Conservation (phyloP, 805 yeast genomes). For the Yamadazyma sp. region DNA sequence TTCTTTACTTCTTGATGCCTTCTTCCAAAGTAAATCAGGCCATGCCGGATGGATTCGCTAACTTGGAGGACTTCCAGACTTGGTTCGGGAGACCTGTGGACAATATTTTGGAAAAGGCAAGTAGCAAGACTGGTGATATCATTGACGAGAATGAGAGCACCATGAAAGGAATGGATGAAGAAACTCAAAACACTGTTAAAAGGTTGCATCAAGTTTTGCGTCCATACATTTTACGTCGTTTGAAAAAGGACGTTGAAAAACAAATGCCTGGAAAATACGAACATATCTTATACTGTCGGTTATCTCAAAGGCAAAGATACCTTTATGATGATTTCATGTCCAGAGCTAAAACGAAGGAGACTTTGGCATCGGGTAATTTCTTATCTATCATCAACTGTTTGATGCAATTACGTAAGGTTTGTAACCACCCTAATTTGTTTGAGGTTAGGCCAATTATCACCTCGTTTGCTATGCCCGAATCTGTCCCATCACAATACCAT, state of each 20-base stretch:
- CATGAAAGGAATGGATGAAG: conserved; percentile 54
- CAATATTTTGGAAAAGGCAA: conserved; percentile 71
- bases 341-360: conserved; percentile 91
- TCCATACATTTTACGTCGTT: conserved; percentile 86
- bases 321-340: conserved; percentile 97
- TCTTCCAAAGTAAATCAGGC: conserved; percentile 67
- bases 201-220: conserved; percentile 91
- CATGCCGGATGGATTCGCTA: conserved; percentile 96
- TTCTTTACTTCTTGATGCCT: conserved; percentile 94
- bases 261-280: conserved; percentile 99
- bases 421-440: conserved; percentile 94
- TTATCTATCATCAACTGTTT: conserved; percentile 92
- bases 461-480: conserved; percentile 71
- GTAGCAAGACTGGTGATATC: conserved; percentile 49
- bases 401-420: conserved; percentile 96
- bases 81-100: conserved; percentile 99
- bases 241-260: conserved; percentile 95
- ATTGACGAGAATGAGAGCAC: conserved; percentile 39
- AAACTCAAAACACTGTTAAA: conserved; percentile 80
- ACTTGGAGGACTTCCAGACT: conserved; percentile 90
- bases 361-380: conserved; percentile 91
- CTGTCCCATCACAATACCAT: conserved; percentile 55
- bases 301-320: conserved; percentile 89
- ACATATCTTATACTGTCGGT: conserved; percentile 87
- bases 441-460: conserved; percentile 95